A percentile compares a stretch with the other conserved stretches of the same genome.
Conservation (phyloP, 192 early-diverging fungal genomes). For the Coemansia sp. region DNA sequence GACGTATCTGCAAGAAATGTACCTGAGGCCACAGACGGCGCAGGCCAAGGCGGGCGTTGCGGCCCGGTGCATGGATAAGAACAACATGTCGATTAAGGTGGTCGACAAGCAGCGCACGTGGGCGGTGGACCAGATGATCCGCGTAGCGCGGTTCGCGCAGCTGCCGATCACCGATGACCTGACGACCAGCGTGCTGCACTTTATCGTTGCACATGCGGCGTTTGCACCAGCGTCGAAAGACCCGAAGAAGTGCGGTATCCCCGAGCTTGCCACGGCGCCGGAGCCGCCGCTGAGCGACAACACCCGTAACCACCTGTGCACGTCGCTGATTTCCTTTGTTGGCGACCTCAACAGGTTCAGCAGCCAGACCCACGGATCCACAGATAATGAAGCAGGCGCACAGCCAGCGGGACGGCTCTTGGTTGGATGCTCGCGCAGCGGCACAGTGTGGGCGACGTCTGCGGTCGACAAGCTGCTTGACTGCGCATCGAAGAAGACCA, state of each 20-base stretch:
- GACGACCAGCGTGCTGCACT: slow-evolving; percentile 64
- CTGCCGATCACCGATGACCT: slow-evolving; percentile 77
- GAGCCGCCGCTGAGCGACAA: slow-evolving; percentile 60
- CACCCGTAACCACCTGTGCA: slow-evolving; percentile 62
- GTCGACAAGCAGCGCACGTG: slow-evolving; percentile 68
- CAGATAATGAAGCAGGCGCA: background rate
- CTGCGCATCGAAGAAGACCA: slow-evolving; percentile 10
- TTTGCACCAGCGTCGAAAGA: slow-evolving; percentile 57
- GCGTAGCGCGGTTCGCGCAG: slow-evolving; percentile 69
- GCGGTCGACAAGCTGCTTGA: slow-evolving; percentile 24
- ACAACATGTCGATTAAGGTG: slow-evolving; percentile 21
- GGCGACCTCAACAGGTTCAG: slow-evolving; percentile 59
- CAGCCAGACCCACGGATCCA: slow-evolving; percentile 8
- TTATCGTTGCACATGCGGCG: slow-evolving; percentile 72
- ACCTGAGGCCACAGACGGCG: slow-evolving; percentile 57
- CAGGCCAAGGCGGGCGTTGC: slow-evolving; percentile 26
- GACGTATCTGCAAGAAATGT: slow-evolving; percentile 67
- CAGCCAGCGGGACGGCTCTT: slow-evolving; percentile 7
- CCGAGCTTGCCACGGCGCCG: slow-evolving; percentile 41
- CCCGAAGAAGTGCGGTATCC: slow-evolving; percentile 45
- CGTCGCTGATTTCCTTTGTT: slow-evolving; percentile 64
- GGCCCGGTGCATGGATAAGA: slow-evolving; percentile 29
- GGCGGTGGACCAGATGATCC: slow-evolving; percentile 80
- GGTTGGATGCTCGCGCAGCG: slow-evolving; percentile 17
- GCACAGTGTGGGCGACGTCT: slow-evolving; percentile 23